phyloP scores from a whole-genome alignment of 2,329 filamentous ascomycete genomes.

The Arachnomyces sp. region DNA sequence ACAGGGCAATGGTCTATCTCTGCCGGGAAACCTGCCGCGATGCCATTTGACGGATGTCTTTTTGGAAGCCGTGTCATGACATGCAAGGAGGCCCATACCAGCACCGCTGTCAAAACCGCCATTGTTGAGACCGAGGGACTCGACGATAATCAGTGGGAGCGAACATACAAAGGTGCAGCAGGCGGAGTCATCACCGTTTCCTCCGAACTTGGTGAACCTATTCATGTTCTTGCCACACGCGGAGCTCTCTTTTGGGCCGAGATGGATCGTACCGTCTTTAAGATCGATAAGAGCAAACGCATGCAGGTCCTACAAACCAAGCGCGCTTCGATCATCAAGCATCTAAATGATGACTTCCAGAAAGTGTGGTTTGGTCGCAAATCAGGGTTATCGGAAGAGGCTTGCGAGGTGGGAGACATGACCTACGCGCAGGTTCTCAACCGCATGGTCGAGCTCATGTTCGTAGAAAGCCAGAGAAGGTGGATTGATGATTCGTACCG shows the following conservation, averaged over 20 bases:
- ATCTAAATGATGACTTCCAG: conserved; percentile 41
- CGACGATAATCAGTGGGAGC: conserved; percentile 38
- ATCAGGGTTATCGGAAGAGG: conserved; percentile 25
- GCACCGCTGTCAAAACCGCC: conserved; percentile 35
- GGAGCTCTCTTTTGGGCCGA: conserved; percentile 31
- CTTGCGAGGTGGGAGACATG: conserved; percentile 41
- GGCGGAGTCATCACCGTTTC: conserved; percentile 23
- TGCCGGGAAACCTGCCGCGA: conserved; percentile 32
- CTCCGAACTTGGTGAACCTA: conserved; percentile 33
- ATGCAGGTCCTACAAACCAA: conserved; percentile 35
- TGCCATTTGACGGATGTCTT: conserved; percentile 42
- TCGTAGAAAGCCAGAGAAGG: conserved; percentile 35
- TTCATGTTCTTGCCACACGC: conserved; percentile 33
- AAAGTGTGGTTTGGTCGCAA: conserved; percentile 43
- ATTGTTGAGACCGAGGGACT: conserved; percentile 38
- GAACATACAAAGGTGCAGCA: conserved; percentile 32
- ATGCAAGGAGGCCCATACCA: conserved; percentile 39
- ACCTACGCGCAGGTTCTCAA: conserved; percentile 39
- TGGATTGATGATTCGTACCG: conserved; percentile 34
- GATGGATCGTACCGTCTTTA: conserved; percentile 28
- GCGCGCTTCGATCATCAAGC: conserved; percentile 38
- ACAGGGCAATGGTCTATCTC: conserved; percentile 37
- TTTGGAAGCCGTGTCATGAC: conserved; percentile 43
- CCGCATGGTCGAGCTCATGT: conserved; percentile 41
- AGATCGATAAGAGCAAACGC: conserved; percentile 26